Evolutionary conservation across 225 moss, liverwort and hornwort species (phyloP).

Genomic region (Sphagnum tenellum): DNA sequence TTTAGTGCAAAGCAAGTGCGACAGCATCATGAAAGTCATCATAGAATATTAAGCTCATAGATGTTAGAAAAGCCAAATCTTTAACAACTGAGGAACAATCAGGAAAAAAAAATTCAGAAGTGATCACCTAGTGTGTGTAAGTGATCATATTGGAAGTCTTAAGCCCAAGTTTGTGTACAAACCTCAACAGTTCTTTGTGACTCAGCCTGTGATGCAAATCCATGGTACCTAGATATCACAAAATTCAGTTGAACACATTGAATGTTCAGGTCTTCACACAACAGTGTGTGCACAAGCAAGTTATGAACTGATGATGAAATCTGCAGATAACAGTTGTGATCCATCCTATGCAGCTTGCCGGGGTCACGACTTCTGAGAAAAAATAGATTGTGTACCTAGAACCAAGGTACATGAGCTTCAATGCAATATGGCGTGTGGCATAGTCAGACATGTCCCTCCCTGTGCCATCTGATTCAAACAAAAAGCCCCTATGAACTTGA

Average conservation of each 20-base stretch:
- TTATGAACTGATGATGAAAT: neutral
- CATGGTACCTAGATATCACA: conserved; percentile 56
- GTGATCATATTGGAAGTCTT: neutral
- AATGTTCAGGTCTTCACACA: neutral
- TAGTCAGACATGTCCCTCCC: conserved; percentile 37
- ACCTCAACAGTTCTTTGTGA: conserved; percentile 79
- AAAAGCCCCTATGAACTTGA: too few species aligned
- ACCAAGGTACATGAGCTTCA: conserved; percentile 83
- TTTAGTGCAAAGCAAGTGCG: too few species aligned
- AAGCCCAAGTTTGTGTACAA: conserved; percentile 2
- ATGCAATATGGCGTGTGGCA: conserved; percentile 60
- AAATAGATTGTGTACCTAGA: conserved; percentile 30
- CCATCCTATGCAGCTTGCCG: neutral
- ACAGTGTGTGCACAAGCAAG: neutral
- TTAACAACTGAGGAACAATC: too few species aligned
- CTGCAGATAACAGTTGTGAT: neutral
- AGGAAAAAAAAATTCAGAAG: too few species aligned
- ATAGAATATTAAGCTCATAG: too few species aligned
- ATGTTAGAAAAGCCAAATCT: too few species aligned
- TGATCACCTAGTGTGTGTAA: too few species aligned
- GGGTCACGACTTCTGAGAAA: neutral
- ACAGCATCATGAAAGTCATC: too few species aligned
- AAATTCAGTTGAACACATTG: neutral
- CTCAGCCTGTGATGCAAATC: conserved; percentile 78
- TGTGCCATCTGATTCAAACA: conserved; percentile 15